Conservation (phyloP, 176 grass and related monocot genomes). For the Chrysopogon serrulatus region DNA sequence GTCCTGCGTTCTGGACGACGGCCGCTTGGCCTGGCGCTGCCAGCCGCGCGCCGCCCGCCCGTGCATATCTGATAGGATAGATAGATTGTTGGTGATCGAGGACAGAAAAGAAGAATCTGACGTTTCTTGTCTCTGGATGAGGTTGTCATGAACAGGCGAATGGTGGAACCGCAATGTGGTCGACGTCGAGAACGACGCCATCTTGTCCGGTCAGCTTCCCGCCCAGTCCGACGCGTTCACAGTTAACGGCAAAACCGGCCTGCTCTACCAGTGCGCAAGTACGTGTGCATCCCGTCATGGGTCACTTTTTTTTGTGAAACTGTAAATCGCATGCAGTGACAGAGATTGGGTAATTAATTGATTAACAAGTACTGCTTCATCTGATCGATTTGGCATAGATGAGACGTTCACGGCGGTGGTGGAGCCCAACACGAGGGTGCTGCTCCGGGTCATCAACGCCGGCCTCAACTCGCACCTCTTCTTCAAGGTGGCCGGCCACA, state of each 20-base stretch:
- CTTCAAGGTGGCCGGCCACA: conserved; percentile 70
- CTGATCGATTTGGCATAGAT: conserved; percentile 6
- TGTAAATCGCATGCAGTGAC: neutral
- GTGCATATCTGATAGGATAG: conserved; percentile 8
- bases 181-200: conserved; percentile 40
- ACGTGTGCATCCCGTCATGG: neutral
- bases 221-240: conserved; percentile 49
- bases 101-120: neutral
- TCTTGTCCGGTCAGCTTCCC: conserved; percentile 35
- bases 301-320: neutral
- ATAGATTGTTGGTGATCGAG: neutral
- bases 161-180: conserved; percentile 46
- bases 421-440: conserved; percentile 55
- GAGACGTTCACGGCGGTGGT: conserved; percentile 56
- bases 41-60: neutral
- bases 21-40: neutral
- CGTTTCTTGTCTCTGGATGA: neutral
- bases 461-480: conserved; percentile 73
- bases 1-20: neutral
- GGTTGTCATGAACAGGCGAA: conserved; percentile 12
- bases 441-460: conserved; percentile 70
- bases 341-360: neutral
- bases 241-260: conserved; percentile 46
- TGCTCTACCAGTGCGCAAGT: conserved; percentile 46
- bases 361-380: neutral